phyloP scores from a whole-genome alignment of 768 basidiomycete genomes.

The Rossbeevera mucosa region DNA sequence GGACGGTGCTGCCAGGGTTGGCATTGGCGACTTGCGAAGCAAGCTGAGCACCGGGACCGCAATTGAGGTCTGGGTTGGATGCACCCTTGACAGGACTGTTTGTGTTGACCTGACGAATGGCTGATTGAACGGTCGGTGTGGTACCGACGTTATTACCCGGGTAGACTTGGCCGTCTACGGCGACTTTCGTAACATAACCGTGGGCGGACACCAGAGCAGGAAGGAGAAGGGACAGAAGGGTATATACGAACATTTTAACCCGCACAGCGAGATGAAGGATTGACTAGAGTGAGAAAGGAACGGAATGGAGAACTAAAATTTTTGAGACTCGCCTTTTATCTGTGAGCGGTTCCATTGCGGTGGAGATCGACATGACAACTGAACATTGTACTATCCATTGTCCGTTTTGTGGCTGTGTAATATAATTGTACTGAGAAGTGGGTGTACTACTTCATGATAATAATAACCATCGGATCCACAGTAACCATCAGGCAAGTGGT shows the following conservation, averaged over 20 bases:
- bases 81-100: slow-evolving; percentile 53
- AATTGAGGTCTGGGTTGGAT: slow-evolving; percentile 50
- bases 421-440: background rate
- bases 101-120: slow-evolving; percentile 41
- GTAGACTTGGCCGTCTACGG: slow-evolving; percentile 27
- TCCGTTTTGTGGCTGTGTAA: background rate
- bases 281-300: background rate
- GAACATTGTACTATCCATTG: too few species aligned
- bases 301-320: background rate
- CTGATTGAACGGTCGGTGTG: slow-evolving; percentile 24
- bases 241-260: slow-evolving; percentile 16
- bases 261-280: slow-evolving; percentile 22
- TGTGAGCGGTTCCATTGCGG: background rate
- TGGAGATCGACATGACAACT: background rate
- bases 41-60: slow-evolving; percentile 48
- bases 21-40: slow-evolving; percentile 48
- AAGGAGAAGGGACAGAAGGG: slow-evolving; percentile 18
- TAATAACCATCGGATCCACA: background rate
- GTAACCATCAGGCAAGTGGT: too few species aligned
- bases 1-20: slow-evolving; percentile 53
- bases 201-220: slow-evolving; percentile 26
- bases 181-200: slow-evolving; percentile 24
- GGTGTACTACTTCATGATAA: background rate
- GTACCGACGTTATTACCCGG: slow-evolving; percentile 30
- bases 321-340: background rate